Conservation (phyloP, 1,284 basidiomycete species). For the Leucoagaricus sp. region DNA sequence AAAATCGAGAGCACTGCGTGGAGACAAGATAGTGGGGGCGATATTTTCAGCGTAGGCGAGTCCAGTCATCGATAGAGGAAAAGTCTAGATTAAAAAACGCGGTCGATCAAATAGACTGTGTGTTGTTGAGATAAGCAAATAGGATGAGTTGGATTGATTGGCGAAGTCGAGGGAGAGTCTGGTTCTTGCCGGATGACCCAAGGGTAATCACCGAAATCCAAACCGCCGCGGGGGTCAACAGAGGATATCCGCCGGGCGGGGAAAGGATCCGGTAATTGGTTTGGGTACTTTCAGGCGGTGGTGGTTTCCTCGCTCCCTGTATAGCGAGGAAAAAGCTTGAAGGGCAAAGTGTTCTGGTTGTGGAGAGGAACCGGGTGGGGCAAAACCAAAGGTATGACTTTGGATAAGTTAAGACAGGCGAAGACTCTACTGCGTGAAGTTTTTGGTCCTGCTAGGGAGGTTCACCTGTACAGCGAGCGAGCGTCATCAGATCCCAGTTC, state of each 20-base stretch:
- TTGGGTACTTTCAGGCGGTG: conserved; percentile 53
- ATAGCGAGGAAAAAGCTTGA: conserved; percentile 65
- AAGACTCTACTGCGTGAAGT: conserved; percentile 14
- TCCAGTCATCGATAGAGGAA: conserved; percentile 7
- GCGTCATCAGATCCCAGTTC: conserved; percentile 9
- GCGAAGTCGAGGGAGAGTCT: conserved; percentile 24
- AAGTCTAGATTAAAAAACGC: neutral
- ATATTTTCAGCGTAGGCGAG: neutral
- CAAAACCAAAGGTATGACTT: conserved; percentile 7
- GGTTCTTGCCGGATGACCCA: conserved; percentile 5
- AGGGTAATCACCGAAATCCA: conserved; percentile 57
- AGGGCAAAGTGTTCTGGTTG: conserved; percentile 33
- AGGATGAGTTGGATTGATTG: conserved; percentile 8
- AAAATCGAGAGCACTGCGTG: conserved; percentile 47
- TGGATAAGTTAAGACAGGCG: conserved; percentile 7
- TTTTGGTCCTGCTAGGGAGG: conserved; percentile 66
- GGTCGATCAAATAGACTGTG: neutral
- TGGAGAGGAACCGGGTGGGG: conserved; percentile 20
- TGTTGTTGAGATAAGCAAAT: neutral
- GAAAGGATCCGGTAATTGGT: conserved; percentile 53
- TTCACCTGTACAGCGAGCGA: conserved; percentile 57
- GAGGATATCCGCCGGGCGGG: conserved; percentile 9
- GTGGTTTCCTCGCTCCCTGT: conserved; percentile 67
- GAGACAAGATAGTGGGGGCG: neutral
- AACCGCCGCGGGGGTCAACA: conserved; percentile 60